Base-by-base conservation (phyloP, 805 yeast species). In the Candida nitratophila region DNA sequence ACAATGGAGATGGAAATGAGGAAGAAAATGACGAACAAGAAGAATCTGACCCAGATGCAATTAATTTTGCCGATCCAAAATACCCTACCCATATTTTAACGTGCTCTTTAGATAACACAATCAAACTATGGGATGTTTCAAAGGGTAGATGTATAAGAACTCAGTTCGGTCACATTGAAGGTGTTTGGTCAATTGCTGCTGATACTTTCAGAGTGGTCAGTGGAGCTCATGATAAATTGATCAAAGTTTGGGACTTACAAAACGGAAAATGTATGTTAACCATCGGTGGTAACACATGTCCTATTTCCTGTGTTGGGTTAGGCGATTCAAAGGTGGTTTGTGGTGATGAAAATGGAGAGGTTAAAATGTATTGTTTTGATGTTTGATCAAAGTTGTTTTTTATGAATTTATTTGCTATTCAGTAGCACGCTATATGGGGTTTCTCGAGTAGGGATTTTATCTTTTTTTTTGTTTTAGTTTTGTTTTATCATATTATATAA, bases 101-200 rank as follows among this genome's bases (percentile, higher is more conserved):
- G 0, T 88, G 95, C 15, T 87, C 96, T 1, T 68, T 91, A 47
- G 98, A 90, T 63, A 89, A 89, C 63, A 90, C 97, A 7, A 88
- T 90, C 61, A 88, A 90, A 60, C 63, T 91, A 40, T 90, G 97
- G 97, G 95, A 88, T 53, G 83, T 89, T 27, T 71, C 71, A 49
- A 79, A 93, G 1, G 96, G 97, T 3, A 78, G 80, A 61, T 91
- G 98, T 58, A 77, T 89, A 11, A 73, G 96, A 46, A 93, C 99
- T 0, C 91, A 93, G 63, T 93, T 91, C 68, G 99, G 99, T 2
- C 99, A 93, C 60, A 88, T 91, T 44, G 98, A 93, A 64, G 99
- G 99, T 20, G 96, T 93, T 17, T 91, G 98, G 97, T 88, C 91
- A 37, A 84, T 93, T 44, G 88, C 93, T 16, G 96, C 97, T 1